Conservation (phyloP, 2,329 filamentous ascomycete species). For the Diaporthe nobilis region DNA sequence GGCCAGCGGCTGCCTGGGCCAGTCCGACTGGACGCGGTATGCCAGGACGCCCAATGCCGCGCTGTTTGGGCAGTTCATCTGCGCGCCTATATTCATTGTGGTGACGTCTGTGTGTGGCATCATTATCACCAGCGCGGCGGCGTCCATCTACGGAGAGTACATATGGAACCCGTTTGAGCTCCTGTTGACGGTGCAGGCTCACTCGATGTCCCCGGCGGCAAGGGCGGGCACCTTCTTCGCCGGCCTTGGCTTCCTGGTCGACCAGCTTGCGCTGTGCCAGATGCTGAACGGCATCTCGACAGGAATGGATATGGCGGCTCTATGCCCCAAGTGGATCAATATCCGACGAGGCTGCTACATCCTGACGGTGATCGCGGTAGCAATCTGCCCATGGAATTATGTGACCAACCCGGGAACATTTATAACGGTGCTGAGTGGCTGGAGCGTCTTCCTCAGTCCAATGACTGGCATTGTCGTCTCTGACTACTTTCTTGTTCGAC, state of each 20-base stretch:
- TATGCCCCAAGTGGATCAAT: conserved; percentile 62
- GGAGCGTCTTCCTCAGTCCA: conserved; percentile 62
- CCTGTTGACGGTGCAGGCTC: conserved; percentile 52
- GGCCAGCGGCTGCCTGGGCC: conserved; percentile 48
- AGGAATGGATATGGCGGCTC: conserved; percentile 63
- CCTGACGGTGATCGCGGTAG: conserved; percentile 55
- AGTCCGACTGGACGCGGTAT: conserved; percentile 53
- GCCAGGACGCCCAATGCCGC: conserved; percentile 47
- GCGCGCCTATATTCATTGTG: conserved; percentile 54
- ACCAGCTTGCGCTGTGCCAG: conserved; percentile 51
- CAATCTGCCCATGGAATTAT: conserved; percentile 61
- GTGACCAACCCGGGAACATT: conserved; percentile 58
- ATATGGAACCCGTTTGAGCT: conserved; percentile 57
- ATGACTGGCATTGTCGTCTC: conserved; percentile 61
- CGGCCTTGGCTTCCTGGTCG: conserved; percentile 51
- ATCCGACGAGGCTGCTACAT: conserved; percentile 62
- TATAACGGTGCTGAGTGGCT: conserved; percentile 50
- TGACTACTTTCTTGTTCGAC: conserved; percentile 61
- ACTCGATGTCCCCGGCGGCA: conserved; percentile 47
- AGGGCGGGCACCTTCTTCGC: conserved; percentile 56
- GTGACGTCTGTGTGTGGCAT: conserved; percentile 55
- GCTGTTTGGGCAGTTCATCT: conserved; percentile 49
- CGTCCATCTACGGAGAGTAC: conserved; percentile 51
- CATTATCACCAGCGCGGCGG: conserved; percentile 53
- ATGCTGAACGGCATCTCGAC: conserved; percentile 48